Conservation (phyloP, 164 flowering plant genomes). For the Buxus sempervirens region DNA sequence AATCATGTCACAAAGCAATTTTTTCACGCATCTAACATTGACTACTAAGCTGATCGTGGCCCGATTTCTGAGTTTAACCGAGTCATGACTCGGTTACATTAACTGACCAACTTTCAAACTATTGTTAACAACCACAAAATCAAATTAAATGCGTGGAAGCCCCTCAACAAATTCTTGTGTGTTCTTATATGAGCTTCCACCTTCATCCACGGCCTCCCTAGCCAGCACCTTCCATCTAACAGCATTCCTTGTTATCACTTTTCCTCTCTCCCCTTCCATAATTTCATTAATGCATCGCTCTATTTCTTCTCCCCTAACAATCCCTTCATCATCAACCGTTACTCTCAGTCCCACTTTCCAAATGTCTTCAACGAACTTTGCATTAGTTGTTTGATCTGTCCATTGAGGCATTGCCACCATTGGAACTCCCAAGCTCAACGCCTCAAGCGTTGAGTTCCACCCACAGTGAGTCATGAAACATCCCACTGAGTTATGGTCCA, state of each 20-base stretch:
- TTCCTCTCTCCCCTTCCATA: too few relatives aligned
- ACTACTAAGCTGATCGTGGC: too few relatives aligned
- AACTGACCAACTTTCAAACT: too few relatives aligned
- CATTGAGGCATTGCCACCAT: slow-evolving; percentile 12
- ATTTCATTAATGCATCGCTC: neutral
- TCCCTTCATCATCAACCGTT: neutral
- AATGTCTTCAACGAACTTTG: slow-evolving; percentile 12
- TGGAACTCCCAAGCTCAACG: too few relatives aligned
- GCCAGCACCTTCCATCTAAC: slow-evolving; percentile 11
- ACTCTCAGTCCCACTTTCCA: slow-evolving; percentile 13
- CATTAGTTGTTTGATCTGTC: too few relatives aligned
- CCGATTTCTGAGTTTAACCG: too few relatives aligned
- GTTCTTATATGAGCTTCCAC: slow-evolving; percentile 9
- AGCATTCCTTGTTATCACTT: slow-evolving; percentile 1
- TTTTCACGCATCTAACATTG: too few relatives aligned
- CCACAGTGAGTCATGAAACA: slow-evolving; percentile 31
- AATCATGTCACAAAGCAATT: too few relatives aligned
- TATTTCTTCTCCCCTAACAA: slow-evolving; percentile 3
- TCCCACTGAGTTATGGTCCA: slow-evolving; percentile 17
- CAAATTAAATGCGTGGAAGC: too few relatives aligned
- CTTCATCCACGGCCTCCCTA: slow-evolving; percentile 6
- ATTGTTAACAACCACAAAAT: too few relatives aligned
- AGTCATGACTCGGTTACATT: too few relatives aligned
- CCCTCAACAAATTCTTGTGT: neutral
- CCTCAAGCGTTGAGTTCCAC: too few relatives aligned